A percentile compares a stretch with the other conserved stretches of the same genome.
These are phyloP conservation scores for Stephania yunnanensis DNA, from an alignment of 164 flowering plant species.

Conservation along the genomic window DNA sequence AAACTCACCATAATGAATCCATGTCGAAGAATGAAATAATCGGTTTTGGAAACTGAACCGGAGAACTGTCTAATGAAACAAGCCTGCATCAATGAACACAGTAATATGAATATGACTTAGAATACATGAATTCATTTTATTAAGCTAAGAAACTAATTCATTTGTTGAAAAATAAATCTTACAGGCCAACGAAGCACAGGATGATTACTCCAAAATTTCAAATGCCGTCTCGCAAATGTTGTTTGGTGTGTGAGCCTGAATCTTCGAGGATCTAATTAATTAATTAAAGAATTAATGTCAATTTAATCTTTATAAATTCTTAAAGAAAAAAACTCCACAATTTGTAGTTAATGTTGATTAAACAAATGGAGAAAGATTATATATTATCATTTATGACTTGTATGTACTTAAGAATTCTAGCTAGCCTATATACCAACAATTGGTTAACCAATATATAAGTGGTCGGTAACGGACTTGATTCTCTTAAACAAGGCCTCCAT, in stretches of 20 bases:
- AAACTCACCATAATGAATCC: slow-evolving; percentile 57
- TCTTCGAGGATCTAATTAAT: slow-evolving; percentile 45
- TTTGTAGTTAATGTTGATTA: too few relatives aligned
- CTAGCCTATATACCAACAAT: background rate
- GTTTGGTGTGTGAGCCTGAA: slow-evolving; percentile 53
- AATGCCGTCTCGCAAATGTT: slow-evolving; percentile 51
- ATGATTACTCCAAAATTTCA: slow-evolving; percentile 43
- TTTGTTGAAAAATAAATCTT: slow-evolving; percentile 10
- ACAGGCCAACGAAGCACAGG: slow-evolving; percentile 52
- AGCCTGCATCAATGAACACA: slow-evolving; percentile 25
- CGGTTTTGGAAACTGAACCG: slow-evolving; percentile 49
- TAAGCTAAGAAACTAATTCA: too few relatives aligned
- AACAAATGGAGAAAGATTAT: too few relatives aligned
- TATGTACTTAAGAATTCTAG: background rate
- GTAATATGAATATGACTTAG: background rate
- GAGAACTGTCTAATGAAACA: slow-evolving; percentile 45
- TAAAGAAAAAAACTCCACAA: too few relatives aligned
- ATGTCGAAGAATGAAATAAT: slow-evolving; percentile 63
- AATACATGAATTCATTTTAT: background rate
- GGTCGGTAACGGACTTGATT: too few relatives aligned
- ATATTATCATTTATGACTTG: background rate
- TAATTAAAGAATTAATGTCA: too few relatives aligned
- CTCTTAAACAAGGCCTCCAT: too few relatives aligned
- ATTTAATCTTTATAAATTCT: too few relatives aligned
- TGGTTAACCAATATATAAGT: too few relatives aligned